phyloP scores from a whole-genome alignment of 768 basidiomycete genomes.

The Zangia roseola region DNA sequence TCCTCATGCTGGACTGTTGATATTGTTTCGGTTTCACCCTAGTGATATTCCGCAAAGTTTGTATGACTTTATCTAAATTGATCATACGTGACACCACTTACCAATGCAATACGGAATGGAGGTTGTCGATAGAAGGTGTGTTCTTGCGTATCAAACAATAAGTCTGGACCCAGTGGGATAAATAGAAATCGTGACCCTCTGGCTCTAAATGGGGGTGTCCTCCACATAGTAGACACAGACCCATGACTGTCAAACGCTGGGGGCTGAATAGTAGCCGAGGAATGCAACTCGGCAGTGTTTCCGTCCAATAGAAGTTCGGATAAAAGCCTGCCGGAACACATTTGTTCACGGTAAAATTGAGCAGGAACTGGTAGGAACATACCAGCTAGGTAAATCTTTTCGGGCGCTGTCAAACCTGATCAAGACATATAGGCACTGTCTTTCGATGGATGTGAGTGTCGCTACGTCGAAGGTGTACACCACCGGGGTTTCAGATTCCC shows the following conservation, averaged over 20 bases:
- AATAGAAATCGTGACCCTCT: background rate
- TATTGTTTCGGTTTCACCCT: too few relatives aligned
- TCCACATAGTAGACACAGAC: too few relatives aligned
- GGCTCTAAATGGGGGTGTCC: too few relatives aligned
- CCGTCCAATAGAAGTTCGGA: background rate
- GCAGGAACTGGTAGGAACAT: background rate
- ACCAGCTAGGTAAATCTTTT: background rate
- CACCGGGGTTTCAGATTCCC: background rate
- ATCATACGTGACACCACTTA: background rate
- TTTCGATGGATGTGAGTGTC: background rate
- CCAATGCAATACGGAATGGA: background rate
- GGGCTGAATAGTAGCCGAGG: background rate
- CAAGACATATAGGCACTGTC: background rate
- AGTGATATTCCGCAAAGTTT: too few relatives aligned
- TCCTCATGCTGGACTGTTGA: too few relatives aligned
- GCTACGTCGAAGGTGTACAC: background rate
- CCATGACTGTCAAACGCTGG: background rate
- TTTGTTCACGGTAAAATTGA: background rate
- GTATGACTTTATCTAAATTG: too few relatives aligned
- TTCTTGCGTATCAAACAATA: constrained; percentile 1
- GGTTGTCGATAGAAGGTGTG: background rate
- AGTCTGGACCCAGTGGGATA: background rate
- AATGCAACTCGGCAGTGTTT: background rate
- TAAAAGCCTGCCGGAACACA: background rate
- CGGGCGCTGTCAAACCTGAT: too few relatives aligned